phyloP scores from a whole-genome alignment of 805 yeast genomes.

The Saccharomyces cerevisiae region DNA sequence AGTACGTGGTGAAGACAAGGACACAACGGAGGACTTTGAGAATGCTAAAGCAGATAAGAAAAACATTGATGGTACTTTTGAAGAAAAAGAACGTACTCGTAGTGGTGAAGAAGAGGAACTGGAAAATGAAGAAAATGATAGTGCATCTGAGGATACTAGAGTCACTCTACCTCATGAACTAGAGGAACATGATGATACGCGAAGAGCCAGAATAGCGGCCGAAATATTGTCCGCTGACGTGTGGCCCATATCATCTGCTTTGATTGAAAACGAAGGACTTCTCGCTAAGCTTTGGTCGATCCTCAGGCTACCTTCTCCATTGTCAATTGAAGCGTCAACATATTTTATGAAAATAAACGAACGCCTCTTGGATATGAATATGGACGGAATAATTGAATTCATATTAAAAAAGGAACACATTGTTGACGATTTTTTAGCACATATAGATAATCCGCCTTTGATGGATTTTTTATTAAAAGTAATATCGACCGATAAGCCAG shows the following conservation, averaged over 20 bases:
- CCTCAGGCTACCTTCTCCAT: constrained; percentile 57
- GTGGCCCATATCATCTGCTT: constrained; percentile 87
- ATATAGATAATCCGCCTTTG: constrained; percentile 85
- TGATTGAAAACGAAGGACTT: constrained; percentile 63
- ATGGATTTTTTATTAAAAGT: constrained; percentile 89
- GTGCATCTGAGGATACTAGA: constrained; percentile 28
- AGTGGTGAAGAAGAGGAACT: constrained; percentile 9
- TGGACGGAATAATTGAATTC: constrained; percentile 67
- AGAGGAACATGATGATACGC: constrained; percentile 31
- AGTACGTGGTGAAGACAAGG: constrained; percentile 9
- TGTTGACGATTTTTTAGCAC: constrained; percentile 73
- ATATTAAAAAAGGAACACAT: constrained; percentile 59
- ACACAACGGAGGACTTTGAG: constrained; percentile 6
- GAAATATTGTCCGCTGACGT: constrained; percentile 87
- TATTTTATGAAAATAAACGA: constrained; percentile 89
- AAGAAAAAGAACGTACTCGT: constrained; percentile 10
- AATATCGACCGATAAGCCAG: constrained; percentile 88
- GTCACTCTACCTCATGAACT: constrained; percentile 28
- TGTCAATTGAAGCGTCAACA: constrained; percentile 71
- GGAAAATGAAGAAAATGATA: constrained; percentile 18
- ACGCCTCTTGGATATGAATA: constrained; percentile 79
- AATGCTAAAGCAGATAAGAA: constrained; percentile 5
- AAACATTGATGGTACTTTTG: constrained; percentile 7
- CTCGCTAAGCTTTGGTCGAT: constrained; percentile 72
- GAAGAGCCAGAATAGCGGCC: constrained; percentile 65